These are phyloP conservation scores for Diutina ranongensis DNA, from an alignment of 1,139 yeast genomes.

Conservation along the genomic window DNA sequence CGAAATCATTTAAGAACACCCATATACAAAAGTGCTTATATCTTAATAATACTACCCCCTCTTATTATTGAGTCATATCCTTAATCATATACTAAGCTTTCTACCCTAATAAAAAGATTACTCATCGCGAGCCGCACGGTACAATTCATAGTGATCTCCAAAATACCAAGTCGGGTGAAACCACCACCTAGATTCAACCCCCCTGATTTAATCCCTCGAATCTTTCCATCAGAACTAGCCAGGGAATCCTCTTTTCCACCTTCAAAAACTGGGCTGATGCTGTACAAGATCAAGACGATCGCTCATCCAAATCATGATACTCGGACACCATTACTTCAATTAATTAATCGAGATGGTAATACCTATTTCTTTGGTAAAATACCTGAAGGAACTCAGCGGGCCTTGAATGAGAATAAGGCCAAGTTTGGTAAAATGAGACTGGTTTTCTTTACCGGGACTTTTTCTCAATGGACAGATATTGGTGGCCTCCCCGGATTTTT, in stretches of 20 bases:
- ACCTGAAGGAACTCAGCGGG: slow-evolving; percentile 81
- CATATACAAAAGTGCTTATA: too few species aligned
- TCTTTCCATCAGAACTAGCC: background rate
- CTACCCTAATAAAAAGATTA: background rate
- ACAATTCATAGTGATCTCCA: background rate
- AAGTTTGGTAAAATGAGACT: slow-evolving; percentile 46
- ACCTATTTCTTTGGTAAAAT: slow-evolving; percentile 69
- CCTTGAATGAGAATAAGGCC: slow-evolving; percentile 42
- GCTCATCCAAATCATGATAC: slow-evolving; percentile 53
- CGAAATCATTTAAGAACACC: slow-evolving; percentile 16
- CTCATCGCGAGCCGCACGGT: background rate
- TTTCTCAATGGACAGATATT: slow-evolving; percentile 55
- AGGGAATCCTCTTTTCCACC: background rate
- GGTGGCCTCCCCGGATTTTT: slow-evolving; percentile 90
- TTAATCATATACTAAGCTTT: too few species aligned
- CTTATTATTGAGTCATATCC: too few species aligned
- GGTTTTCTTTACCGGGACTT: slow-evolving; percentile 64
- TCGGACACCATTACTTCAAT: slow-evolving; percentile 40
- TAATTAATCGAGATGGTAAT: slow-evolving; percentile 40
- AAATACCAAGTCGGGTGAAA: background rate
- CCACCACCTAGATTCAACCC: background rate
- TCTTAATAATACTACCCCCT: too few species aligned
- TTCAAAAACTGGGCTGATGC: slow-evolving; percentile 10
- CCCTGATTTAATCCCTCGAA: background rate
- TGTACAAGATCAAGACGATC: slow-evolving; percentile 31